phyloP scores from a whole-genome alignment of 331 rosid genomes.

The Acacia concinna region DNA sequence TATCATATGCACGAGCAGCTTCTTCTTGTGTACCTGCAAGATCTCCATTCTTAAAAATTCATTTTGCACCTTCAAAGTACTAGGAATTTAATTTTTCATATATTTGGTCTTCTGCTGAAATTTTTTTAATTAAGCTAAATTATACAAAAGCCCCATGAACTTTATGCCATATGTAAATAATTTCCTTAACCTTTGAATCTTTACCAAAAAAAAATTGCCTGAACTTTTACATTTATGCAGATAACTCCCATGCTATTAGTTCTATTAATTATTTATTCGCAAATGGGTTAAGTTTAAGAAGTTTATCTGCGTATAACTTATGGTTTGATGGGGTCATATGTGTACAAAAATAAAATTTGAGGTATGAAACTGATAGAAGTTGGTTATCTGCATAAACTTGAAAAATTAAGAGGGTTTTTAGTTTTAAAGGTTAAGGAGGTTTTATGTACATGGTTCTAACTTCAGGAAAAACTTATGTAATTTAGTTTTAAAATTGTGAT shows the following conservation, averaged over 20 bases:
- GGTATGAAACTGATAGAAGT: no score
- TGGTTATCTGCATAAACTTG: no score
- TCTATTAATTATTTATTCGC: no score
- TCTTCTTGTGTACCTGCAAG: constrained; percentile 78
- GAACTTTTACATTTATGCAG: neutral
- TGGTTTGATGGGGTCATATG: no score
- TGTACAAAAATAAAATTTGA: no score
- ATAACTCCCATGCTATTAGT: neutral
- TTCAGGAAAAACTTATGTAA: no score
- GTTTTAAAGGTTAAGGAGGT: no score
- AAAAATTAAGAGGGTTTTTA: no score
- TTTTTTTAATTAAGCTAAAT: neutral
- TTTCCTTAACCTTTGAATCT: neutral
- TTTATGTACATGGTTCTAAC: no score
- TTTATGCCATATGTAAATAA: neutral
- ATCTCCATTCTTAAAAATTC: constrained; percentile 9
- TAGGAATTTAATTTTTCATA: neutral
- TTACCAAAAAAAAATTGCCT: neutral
- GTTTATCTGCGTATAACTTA: no score
- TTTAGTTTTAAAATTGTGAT: neutral
- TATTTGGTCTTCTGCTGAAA: neutral
- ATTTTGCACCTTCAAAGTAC: neutral
- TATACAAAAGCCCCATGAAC: neutral
- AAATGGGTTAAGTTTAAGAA: no score
- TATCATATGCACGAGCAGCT: constrained; percentile 76